phyloP scores from a whole-genome alignment of 2,329 filamentous ascomycete species.

The Fusarium piperis region DNA sequence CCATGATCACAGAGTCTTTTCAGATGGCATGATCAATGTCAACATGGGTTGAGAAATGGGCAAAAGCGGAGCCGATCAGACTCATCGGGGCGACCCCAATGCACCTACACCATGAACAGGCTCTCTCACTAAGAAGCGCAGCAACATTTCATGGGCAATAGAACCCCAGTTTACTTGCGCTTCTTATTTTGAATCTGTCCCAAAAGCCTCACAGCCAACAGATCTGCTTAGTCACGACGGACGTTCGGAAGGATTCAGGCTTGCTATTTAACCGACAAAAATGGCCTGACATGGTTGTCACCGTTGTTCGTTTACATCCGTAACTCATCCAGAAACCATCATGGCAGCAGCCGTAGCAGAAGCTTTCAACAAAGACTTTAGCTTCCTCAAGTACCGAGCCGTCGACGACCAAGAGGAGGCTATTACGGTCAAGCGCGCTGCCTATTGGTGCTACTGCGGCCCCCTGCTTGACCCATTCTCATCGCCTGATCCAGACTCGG shows the following conservation, averaged over 20 bases:
- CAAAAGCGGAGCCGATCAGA: neutral
- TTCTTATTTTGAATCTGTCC: neutral
- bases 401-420: neutral
- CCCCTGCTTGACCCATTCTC: conserved; percentile 46
- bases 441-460: conserved; percentile 58
- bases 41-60: too few relatives aligned
- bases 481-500: neutral
- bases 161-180: neutral
- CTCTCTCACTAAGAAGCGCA: neutral
- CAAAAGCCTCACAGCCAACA: neutral
- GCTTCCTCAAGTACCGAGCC: conserved; percentile 16
- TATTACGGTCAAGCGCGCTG: conserved; percentile 39
- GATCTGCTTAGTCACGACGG: neutral
- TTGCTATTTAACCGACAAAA: neutral
- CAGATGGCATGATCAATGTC: neutral
- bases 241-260: neutral
- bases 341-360: neutral
- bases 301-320: neutral
- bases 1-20: too few relatives aligned
- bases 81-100: neutral
- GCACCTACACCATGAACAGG: neutral
- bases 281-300: neutral
- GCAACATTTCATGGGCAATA: neutral
- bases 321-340: neutral
- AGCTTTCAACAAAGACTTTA: neutral